Conservation (phyloP, 306 rosid genomes). For the Luffa aegyptiaca region DNA sequence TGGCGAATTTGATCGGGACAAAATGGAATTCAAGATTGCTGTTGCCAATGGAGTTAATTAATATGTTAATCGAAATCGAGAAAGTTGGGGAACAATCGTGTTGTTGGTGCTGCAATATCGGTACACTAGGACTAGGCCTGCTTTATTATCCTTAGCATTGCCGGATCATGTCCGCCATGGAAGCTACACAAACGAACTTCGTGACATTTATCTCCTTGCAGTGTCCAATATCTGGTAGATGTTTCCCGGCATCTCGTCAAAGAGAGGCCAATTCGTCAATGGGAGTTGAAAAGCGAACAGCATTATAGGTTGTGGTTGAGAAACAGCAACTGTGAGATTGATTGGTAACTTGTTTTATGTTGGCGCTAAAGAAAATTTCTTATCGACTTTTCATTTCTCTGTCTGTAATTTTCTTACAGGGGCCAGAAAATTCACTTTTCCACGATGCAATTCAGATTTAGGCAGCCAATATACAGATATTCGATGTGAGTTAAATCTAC, state of each 20-base stretch:
- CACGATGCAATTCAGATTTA: not conserved
- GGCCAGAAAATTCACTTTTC: not conserved
- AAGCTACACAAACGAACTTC: not conserved
- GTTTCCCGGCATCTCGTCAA: constrained; percentile 6
- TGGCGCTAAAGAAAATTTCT: not conserved
- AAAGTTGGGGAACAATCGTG: not conserved
- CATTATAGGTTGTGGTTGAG: not conserved
- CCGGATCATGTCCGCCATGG: constrained; percentile 8
- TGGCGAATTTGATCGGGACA: not conserved
- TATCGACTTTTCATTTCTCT: not conserved
- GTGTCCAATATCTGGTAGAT: constrained; percentile 4
- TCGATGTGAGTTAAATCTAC: not conserved
- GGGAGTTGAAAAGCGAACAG: not conserved
- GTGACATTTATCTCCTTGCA: not conserved
- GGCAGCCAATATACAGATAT: not conserved
- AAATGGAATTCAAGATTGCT: not conserved
- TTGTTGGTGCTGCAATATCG: not conserved
- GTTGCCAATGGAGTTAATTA: not conserved
- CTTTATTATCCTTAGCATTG: constrained; percentile 9
- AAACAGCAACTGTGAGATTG: not conserved
- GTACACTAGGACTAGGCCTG: not conserved
- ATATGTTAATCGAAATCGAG: not conserved
- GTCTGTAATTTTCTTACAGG: not conserved
- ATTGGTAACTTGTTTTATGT: not conserved
- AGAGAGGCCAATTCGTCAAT: not conserved